A percentile compares a stretch with the other conserved stretches of the same genome.
These are phyloP conservation scores for Pseudogymnoascus sp. DNA, from an alignment of 2,329 filamentous ascomycete species.

Conservation along the genomic window DNA sequence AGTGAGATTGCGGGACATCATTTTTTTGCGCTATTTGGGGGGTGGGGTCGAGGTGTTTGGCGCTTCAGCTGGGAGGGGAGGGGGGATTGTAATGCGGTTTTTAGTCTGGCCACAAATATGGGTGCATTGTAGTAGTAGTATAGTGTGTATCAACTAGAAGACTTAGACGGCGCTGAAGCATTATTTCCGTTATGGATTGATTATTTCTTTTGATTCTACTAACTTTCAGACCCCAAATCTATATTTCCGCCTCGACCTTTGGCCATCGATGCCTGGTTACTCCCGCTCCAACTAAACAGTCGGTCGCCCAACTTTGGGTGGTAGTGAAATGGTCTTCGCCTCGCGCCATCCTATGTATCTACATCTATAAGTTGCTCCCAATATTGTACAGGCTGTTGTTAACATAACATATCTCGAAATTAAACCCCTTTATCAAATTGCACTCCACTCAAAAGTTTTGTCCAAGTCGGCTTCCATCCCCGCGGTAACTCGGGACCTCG, in stretches of 20 bases:
- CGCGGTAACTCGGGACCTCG: not conserved
- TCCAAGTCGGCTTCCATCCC: conserved; percentile 3
- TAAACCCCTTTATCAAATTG: not conserved
- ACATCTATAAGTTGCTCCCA: not conserved
- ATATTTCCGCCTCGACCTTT: not conserved
- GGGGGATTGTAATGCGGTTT: conserved; percentile 2
- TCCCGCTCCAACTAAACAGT: not conserved
- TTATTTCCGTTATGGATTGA: not conserved
- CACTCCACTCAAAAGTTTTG: not conserved
- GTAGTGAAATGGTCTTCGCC: not conserved
- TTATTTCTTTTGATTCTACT: not conserved
- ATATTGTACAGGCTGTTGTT: not conserved
- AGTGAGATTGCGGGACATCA: not conserved
- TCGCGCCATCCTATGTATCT: not conserved
- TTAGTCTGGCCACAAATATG: not conserved
- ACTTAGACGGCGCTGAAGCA: not conserved
- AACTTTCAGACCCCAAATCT: not conserved
- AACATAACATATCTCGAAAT: not conserved
- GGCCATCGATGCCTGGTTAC: not conserved
- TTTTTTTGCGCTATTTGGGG: not conserved
- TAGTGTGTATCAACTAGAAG: conserved; percentile 6
- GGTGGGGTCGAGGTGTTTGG: not conserved
- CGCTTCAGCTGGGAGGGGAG: not conserved
- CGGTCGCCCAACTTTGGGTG: not conserved
- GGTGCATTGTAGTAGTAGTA: conserved; percentile 4